Evolutionary conservation across 2,329 filamentous ascomycete genomes (phyloP).

Genomic region (Escovopsis sp.): DNA sequence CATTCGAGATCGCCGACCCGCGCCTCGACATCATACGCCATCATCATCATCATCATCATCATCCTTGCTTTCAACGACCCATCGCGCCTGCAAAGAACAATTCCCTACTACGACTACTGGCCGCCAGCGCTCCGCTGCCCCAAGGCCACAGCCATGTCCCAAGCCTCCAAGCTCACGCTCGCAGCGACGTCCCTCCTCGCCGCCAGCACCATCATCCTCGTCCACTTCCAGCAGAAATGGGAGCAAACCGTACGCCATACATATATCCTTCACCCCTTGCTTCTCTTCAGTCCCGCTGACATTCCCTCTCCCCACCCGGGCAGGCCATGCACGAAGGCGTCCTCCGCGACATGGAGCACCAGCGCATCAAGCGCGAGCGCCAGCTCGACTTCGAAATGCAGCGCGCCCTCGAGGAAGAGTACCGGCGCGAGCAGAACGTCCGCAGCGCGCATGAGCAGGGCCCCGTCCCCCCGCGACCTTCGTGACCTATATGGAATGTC

Average conservation of each 20-base stretch:
- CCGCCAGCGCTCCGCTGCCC: no score
- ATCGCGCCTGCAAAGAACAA: no score
- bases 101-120: no score
- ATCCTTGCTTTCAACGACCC: no score
- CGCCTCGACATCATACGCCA: no score
- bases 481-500: not conserved
- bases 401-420: slow-evolving; percentile 69
- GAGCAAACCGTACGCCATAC: slow-evolving; percentile 81
- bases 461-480: slow-evolving; percentile 1
- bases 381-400: slow-evolving; percentile 94
- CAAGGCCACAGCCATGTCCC: slow-evolving; percentile 51
- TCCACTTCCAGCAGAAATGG: slow-evolving; percentile 75
- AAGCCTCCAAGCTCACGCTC: slow-evolving; percentile 75
- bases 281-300: no score
- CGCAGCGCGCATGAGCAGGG: slow-evolving; percentile 21
- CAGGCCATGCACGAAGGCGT: slow-evolving; percentile 95
- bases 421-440: slow-evolving; percentile 76
- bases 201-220: slow-evolving; percentile 62
- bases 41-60: no score
- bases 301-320: no score
- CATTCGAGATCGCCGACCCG: no score
- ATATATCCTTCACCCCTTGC: no score
- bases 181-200: slow-evolving; percentile 64
- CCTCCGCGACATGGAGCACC: slow-evolving; percentile 86
- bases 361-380: slow-evolving; percentile 76